Evolutionary conservation across 768 basidiomycete species (phyloP), one percentile per base, ranked within the genome.

Genomic region (Panellus pusillus): DNA sequence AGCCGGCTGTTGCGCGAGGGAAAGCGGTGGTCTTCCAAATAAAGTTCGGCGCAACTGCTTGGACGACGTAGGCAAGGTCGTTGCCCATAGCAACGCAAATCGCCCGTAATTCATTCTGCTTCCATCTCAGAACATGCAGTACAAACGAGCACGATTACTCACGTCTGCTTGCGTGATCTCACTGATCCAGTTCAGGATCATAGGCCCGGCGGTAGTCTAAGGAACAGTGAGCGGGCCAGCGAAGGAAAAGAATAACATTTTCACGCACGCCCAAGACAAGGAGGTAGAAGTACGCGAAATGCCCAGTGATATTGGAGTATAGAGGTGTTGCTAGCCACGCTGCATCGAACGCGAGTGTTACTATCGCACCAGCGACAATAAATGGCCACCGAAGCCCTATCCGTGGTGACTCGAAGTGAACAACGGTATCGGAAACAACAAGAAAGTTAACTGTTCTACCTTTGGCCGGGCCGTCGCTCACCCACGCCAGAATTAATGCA

Each of bases 1-100:
- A 58, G 15, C 61, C 61, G 17, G 58, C 55, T n/a, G 45, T 43
- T 47, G 61, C 61, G 14, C 56, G 57, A 11, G 61, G 61, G 17
- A 58, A 62, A 9, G 38, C 57, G 4, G 45, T 47, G 19, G 61
- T 62, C 47, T 59, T 49, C 61, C 61, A 62, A 4, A 62, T 54
- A 31, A 62, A 62, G n/a, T 62, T 62, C 12, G 61, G 61, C 6
- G 61, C 61, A n/a, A 62, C 31, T 6, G 61, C 61, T 47, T 62
- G 61, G 27, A 59, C 61, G 4, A 55, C 43, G 41, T 62, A 62
- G 24, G 61, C 61, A 1, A 62, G 48, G 31, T 62, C 61, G 39
- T 62, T 62, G 4, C 37, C 61, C 24, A 58, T 15, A 14, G 61
- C 61, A 9, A 62, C 51, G 40, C 56, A 58, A 20, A 62, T 58